phyloP scores from a whole-genome alignment of 805 yeast genomes.

The Nakazawaea ishiwadae region DNA sequence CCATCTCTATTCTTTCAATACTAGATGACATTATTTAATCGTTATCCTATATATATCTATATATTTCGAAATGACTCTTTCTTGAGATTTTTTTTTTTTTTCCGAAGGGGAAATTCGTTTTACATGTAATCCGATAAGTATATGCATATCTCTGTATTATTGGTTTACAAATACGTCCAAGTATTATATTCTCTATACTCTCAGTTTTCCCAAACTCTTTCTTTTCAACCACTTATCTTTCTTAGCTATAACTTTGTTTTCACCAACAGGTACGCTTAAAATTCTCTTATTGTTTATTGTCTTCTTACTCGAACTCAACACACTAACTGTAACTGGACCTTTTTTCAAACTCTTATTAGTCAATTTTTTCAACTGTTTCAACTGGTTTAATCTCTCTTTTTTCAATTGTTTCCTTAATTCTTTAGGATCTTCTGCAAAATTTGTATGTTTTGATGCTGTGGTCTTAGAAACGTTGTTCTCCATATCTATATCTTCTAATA shows the following conservation, averaged over 20 bases:
- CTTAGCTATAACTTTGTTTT: slow-evolving; percentile 12
- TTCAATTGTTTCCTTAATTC: slow-evolving; percentile 15
- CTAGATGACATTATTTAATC: neutral
- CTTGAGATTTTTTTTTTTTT: too few relatives aligned
- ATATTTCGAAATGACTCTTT: neutral
- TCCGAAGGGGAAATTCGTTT: too few relatives aligned
- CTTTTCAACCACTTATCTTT: slow-evolving; percentile 16
- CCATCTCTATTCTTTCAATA: neutral
- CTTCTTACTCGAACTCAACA: slow-evolving; percentile 21
- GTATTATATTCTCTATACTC: neutral
- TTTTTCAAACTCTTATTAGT: slow-evolving; percentile 26
- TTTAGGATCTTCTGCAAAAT: slow-evolving; percentile 9
- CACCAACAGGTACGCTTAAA: slow-evolving; percentile 20
- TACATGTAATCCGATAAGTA: too few relatives aligned
- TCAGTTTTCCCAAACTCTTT: slow-evolving; percentile 12
- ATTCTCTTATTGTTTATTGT: slow-evolving; percentile 6
- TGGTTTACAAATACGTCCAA: too few relatives aligned
- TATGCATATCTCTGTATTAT: too few relatives aligned
- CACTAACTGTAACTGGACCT: slow-evolving; percentile 38
- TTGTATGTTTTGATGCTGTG: slow-evolving; percentile 1
- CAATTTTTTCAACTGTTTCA: slow-evolving; percentile 27
- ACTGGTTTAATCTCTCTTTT: slow-evolving; percentile 19
- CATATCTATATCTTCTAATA: slow-evolving; percentile 27
- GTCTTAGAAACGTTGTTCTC: neutral
- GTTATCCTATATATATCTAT: neutral